phyloP scores from a whole-genome alignment of 2,329 filamentous ascomycete species.

The Pseudocercospora vitis region DNA sequence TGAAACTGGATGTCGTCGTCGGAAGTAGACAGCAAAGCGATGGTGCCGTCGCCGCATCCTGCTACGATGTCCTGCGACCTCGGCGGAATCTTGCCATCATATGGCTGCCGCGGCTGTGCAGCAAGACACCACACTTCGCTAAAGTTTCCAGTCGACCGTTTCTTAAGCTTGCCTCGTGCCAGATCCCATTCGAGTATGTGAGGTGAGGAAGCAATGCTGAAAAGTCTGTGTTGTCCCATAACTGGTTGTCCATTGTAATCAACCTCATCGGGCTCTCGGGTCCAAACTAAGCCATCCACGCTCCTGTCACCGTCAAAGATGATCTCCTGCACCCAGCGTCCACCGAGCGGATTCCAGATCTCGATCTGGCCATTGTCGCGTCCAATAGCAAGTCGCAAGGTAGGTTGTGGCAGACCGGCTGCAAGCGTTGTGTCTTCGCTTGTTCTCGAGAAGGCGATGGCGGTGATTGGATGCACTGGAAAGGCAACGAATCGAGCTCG shows the following conservation, averaged over 20 bases:
- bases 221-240: conserved; percentile 76
- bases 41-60: conserved; percentile 86
- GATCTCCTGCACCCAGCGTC: conserved; percentile 85
- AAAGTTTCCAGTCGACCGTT: conserved; percentile 86
- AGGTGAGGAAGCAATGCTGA: conserved; percentile 93
- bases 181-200: conserved; percentile 96
- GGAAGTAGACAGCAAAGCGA: conserved; percentile 82
- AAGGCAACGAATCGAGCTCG: conserved; percentile 94
- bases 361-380: conserved; percentile 95
- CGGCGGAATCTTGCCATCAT: conserved; percentile 26
- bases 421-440: not conserved
- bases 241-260: conserved; percentile 62
- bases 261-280: conserved; percentile 75
- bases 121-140: conserved; percentile 97
- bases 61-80: conserved; percentile 67
- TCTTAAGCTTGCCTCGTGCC: conserved; percentile 70
- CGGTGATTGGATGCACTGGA: conserved; percentile 88
- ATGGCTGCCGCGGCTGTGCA: conserved; percentile 66
- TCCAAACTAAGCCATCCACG: conserved; percentile 90
- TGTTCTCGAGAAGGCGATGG: conserved; percentile 83
- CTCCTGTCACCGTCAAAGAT: conserved; percentile 75
- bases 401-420: conserved; percentile 49
- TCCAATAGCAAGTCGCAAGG: conserved; percentile 79
- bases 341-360: conserved; percentile 87
- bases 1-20: conserved; percentile 81